A percentile compares a stretch with the other conserved stretches of the same genome.
phyloP scores from a whole-genome alignment of 345 rosid genomes.

The Alliaria petiolata region DNA sequence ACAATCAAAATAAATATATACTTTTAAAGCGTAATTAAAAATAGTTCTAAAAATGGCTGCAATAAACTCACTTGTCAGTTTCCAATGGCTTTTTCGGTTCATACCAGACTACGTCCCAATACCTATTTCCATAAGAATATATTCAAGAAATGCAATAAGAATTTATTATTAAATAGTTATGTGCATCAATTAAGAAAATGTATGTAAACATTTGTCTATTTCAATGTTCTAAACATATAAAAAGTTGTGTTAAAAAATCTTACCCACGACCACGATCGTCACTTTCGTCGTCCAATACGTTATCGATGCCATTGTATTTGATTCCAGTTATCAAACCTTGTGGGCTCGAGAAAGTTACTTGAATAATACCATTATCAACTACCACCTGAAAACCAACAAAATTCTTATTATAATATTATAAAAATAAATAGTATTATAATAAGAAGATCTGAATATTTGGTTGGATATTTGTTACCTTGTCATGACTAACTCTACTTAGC shows the following conservation, averaged over 20 bases:
- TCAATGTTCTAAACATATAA: background rate
- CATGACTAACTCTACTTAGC: conserved; percentile 21
- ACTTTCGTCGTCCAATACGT: conserved; percentile 47
- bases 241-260: background rate
- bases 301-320: conserved; percentile 57
- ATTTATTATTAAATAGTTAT: background rate
- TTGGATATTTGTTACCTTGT: conserved; percentile 21
- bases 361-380: conserved; percentile 67
- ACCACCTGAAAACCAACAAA: conserved; percentile 48
- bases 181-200: background rate
- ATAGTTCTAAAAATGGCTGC: background rate
- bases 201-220: too few species aligned
- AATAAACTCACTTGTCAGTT: conserved; percentile 39
- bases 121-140: conserved; percentile 36
- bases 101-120: conserved; percentile 88
- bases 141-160: background rate
- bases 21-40: background rate
- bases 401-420: background rate
- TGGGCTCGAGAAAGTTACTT: conserved; percentile 64
- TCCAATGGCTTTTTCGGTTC: conserved; percentile 43
- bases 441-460: background rate
- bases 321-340: conserved; percentile 59
- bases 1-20: background rate
- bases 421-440: background rate
- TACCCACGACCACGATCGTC: conserved; percentile 77